Evolutionary conservation across 371 early-diverging fungal genomes (phyloP), one percentile per base, ranked within the genome.

Genomic region (Mortierella sp.): DNA sequence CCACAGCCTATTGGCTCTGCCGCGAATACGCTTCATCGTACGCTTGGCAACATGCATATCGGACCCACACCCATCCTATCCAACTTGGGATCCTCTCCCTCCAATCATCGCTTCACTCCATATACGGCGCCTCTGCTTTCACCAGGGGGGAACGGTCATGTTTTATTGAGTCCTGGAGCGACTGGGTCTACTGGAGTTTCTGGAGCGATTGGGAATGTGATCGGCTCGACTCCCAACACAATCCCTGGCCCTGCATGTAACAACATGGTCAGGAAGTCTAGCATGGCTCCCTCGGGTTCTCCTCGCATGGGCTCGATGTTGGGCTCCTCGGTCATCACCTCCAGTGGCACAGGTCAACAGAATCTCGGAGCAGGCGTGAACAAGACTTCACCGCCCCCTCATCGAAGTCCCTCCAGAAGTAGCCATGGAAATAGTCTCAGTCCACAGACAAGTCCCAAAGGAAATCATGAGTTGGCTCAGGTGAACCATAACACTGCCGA

Each of bases 221-320:
- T 37, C 9, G 37, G 5, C 37, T 5, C 37, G 37, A 37, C 37
- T 37, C 37, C 37, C 9, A 9, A 9, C 37, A 9, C 37, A 3
- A 53, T 7, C 53, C 53, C 21, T 53, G 53, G 53, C 53, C 4
- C 53, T 53, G 23, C 9, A 12, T 7, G 23, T 4, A 53, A 53
- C 21, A 23, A 23, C 21, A 26, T 37, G 37, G 37, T 3, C 37
- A 37, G 37, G 9, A 37, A 37, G 37, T 37, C 37, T 9, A 37
- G 37, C 37, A 9, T 37, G 37, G 37, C 55, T 4, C 64, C 71
- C 2, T 29, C 60, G 2, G 67, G 76, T 1, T 70, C 76, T 2
- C 71, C 76, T 21, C 67, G 76, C 23, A 70, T 75, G 76, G 46
- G 66, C 15, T 75, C 75, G 0, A n/a, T 75, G 63, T 60, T 75